A percentile compares a stretch with the other conserved stretches of the same genome.
These are phyloP conservation scores for Cryptococcus depauperatus DNA, from an alignment of 1,284 basidiomycete genomes.

Conservation along the genomic window DNA sequence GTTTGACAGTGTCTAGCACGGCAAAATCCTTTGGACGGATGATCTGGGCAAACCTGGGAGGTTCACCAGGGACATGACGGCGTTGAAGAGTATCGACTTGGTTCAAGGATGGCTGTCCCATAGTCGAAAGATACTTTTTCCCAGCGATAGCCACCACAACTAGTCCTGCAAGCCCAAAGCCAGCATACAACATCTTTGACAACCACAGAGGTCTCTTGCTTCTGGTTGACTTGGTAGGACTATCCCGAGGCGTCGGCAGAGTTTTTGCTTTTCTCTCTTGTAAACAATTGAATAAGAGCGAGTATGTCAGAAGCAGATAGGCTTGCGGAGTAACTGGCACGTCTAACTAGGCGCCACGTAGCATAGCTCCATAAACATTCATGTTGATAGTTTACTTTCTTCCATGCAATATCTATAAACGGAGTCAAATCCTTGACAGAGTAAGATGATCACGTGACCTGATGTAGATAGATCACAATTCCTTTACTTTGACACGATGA, in stretches of 20 bases:
- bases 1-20: slow-evolving; percentile 23
- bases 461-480: too few species aligned
- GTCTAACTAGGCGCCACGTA: too few species aligned
- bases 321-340: too few species aligned
- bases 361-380: too few species aligned
- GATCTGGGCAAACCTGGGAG: slow-evolving; percentile 19
- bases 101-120: neutral
- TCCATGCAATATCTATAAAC: too few species aligned
- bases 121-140: neutral
- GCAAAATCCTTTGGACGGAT: slow-evolving; percentile 28
- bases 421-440: too few species aligned
- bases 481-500: too few species aligned
- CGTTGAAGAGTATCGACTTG: neutral
- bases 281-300: too few species aligned
- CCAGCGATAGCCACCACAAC: neutral
- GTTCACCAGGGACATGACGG: neutral
- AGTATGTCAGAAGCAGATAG: too few species aligned
- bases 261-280: neutral
- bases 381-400: too few species aligned
- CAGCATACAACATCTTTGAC: neutral
- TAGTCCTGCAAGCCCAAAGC: neutral
- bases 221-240: too few species aligned
- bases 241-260: neutral
- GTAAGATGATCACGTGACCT: too few species aligned
- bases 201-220: neutral